Base-by-base conservation (phyloP, 768 basidiomycete species). In the Phaeolepiota aurea region DNA sequence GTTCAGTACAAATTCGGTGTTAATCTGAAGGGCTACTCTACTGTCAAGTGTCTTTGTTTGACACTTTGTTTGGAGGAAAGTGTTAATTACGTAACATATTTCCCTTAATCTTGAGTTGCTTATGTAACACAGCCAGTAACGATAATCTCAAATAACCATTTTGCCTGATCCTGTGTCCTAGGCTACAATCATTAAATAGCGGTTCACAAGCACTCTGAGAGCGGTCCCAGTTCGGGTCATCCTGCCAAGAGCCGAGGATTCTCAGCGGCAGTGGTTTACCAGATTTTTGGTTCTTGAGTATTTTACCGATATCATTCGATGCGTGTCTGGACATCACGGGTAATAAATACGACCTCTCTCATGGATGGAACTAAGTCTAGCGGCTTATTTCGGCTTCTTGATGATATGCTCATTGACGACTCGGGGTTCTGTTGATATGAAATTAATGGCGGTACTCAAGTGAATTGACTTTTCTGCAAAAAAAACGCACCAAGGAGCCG, bases 11-110 rank as follows among this genome's bases (percentile, higher is more conserved):
- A 25, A 31, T 19, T 4, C 13, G 15, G 20, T 38, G 21, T n/a
- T 23, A 31, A 34, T 41, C 47, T 48, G 40, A 41, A 48, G 48
- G 41, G 37, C 44, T 50, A 47, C 53, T 53, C 47, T 52, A 51
- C 52, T 53, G 56, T 51, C 55, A 58, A 55, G 46, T 46, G 20
- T 25, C 39, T 41, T 21, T 45, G 44, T 45, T 41, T 41, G 44
- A 36, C 20, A 19, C 40, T 34, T 20, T 45, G 40, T 41, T 40
- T 32, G 32, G 32, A 20, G 21, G 7, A 34, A 25, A n/a, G 20
- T 28, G 34, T 21, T 21, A 28, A 34, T 34, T 42, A 7, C 35
- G 35, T 43, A 23, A 20, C 21, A 15, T 20, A 20, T n/a, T n/a
- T n/a, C n/a, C 25, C 25, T n/a, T n/a, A 28, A 28, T 28, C 25